These are phyloP conservation scores for Aspergillus pseudoviridinutans DNA, from an alignment of 2,329 filamentous ascomycete genomes.

Conservation along the genomic window DNA sequence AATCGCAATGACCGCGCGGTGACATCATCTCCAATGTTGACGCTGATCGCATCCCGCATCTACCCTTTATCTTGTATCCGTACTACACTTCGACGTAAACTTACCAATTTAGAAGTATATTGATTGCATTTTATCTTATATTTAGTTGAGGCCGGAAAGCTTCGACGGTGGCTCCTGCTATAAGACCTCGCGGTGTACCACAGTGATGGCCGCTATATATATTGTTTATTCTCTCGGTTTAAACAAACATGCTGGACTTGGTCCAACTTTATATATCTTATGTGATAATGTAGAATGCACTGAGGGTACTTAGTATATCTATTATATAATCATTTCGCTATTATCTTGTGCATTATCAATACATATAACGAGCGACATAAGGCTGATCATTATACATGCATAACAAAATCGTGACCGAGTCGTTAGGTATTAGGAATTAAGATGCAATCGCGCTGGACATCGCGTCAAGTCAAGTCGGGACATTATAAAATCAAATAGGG, in stretches of 20 bases:
- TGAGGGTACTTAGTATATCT: too few relatives aligned
- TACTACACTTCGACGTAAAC: not conserved
- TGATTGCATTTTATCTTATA: not conserved
- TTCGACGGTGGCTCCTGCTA: not conserved
- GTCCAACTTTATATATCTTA: not conserved
- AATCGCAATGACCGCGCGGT: not conserved
- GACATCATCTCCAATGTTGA: not conserved
- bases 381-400: not conserved
- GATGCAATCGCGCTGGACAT: not conserved
- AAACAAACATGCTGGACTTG: too few relatives aligned
- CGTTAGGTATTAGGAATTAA: not conserved
- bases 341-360: too few relatives aligned
- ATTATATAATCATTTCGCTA: not conserved
- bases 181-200: not conserved
- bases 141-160: not conserved
- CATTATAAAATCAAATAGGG: not conserved
- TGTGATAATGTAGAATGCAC: not conserved
- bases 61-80: not conserved
- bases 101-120: not conserved
- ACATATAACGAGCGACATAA: not conserved
- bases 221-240: not conserved
- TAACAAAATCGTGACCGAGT: not conserved
- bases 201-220: not conserved
- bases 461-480: not conserved
- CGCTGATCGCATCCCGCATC: not conserved